phyloP scores from a whole-genome alignment of 345 rosid genomes.

The Acer campestre region DNA sequence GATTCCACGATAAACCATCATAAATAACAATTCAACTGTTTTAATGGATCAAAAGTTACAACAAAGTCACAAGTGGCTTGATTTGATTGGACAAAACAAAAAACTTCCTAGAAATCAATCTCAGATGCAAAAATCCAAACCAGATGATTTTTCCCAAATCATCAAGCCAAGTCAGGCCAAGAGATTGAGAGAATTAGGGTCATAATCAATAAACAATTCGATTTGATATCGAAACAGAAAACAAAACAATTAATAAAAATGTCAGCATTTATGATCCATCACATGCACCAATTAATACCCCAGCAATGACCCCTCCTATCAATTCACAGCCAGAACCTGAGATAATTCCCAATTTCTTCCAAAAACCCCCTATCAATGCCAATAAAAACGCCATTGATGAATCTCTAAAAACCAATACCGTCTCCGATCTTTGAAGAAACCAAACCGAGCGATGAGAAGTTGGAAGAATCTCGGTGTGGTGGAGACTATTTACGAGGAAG shows the following conservation, averaged over 20 bases:
- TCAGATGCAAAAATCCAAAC: conserved; percentile 4
- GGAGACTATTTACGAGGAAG: conserved; percentile 88
- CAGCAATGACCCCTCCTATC: conserved; percentile 16
- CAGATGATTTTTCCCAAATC: conserved; percentile 7
- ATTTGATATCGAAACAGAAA: neutral
- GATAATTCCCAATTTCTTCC: conserved; percentile 28
- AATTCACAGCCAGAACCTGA: neutral
- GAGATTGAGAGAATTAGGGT: neutral
- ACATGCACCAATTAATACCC: conserved; percentile 59
- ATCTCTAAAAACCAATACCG: neutral
- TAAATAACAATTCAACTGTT: neutral
- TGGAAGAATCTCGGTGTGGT: conserved; percentile 68
- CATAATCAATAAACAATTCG: conserved; percentile 13
- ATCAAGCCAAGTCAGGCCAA: neutral
- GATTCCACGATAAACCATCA: neutral
- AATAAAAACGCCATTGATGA: conserved; percentile 2
- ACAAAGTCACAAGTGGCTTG: neutral
- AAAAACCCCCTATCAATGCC: conserved; percentile 19
- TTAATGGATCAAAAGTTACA: neutral
- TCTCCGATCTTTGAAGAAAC: neutral
- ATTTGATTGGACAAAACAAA: neutral
- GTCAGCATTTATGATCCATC: conserved; percentile 58
- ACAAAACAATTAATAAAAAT: conserved; percentile 13
- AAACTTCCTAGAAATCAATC: neutral
- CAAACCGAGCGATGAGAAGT: conserved; percentile 35